Conservation (phyloP, 306 rosid species). For the Morella rubra region DNA sequence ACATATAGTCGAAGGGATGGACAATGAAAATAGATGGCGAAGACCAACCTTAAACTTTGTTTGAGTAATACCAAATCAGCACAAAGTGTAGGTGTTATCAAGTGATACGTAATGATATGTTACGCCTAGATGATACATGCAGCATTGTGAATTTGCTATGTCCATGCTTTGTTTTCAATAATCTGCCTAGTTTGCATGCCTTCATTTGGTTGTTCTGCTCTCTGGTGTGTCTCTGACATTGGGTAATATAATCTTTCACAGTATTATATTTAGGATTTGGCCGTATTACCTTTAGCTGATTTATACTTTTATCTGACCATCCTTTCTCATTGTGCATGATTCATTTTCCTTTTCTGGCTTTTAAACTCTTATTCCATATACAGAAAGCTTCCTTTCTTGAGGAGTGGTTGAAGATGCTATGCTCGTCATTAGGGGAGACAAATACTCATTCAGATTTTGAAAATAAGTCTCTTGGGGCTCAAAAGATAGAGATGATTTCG, state of each 20-base stretch:
- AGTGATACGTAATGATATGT: too few relatives aligned
- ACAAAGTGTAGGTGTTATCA: not conserved
- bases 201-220: not conserved
- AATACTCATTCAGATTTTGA: constrained; percentile 39
- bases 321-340: not conserved
- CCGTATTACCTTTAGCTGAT: not conserved
- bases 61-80: not conserved
- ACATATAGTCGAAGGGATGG: not conserved
- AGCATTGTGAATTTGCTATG: not conserved
- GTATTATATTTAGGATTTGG: not conserved
- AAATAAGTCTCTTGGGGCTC: constrained; percentile 39
- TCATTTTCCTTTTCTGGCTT: constrained; percentile 14
- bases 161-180: not conserved
- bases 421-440: constrained; percentile 46
- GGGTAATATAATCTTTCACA: constrained; percentile 5
- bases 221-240: not conserved
- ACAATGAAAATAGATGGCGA: not conserved
- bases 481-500: constrained; percentile 64
- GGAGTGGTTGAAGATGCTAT: constrained; percentile 70
- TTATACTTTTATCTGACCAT: not conserved
- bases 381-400: constrained; percentile 77
- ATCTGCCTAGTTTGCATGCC: not conserved
- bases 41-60: not conserved
- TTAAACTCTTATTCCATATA: constrained; percentile 7
- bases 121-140: not conserved